These are phyloP conservation scores for Wickerhamiella infanticola DNA, from an alignment of 1,139 yeast species.

Conservation along the genomic window DNA sequence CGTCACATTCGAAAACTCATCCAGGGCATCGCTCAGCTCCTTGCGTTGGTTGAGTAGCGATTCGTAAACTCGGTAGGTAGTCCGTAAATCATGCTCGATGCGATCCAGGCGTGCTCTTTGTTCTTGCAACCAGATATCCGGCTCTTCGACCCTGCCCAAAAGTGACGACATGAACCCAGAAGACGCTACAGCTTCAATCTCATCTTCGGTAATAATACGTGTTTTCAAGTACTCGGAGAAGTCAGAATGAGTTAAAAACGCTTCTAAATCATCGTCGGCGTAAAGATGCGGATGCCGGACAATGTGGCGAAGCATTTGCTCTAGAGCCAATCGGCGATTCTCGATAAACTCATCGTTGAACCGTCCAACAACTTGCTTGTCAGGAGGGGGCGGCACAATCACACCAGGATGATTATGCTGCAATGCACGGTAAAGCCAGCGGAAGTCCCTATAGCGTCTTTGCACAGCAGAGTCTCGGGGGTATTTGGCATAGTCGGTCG, in stretches of 20 bases:
- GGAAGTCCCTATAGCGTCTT: constrained; percentile 68
- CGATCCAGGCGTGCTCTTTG: constrained; percentile 56
- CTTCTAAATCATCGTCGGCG: constrained; percentile 56
- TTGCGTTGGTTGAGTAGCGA: constrained; percentile 58
- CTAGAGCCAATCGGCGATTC: constrained; percentile 70
- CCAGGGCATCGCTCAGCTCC: constrained; percentile 51
- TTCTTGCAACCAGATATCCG: constrained; percentile 61
- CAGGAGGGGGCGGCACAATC: constrained; percentile 94
- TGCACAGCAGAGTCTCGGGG: constrained; percentile 34
- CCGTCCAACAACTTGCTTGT: constrained; percentile 82
- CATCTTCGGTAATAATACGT: constrained; percentile 15
- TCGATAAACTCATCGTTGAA: constrained; percentile 82
- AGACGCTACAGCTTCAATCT: constrained; percentile 14
- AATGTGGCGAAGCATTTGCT: constrained; percentile 60
- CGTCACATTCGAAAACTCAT: constrained; percentile 43
- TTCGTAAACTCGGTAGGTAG: constrained; percentile 58
- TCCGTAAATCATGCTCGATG: constrained; percentile 57
- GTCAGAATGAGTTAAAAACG: constrained; percentile 63
- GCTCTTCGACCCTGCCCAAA: constrained; percentile 50
- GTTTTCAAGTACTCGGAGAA: constrained; percentile 38
- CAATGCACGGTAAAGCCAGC: constrained; percentile 79
- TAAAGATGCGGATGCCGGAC: constrained; percentile 41
- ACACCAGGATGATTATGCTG: constrained; percentile 79
- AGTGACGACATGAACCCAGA: constrained; percentile 50
- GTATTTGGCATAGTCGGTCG: constrained; percentile 22